phyloP scores from a whole-genome alignment of 1,284 basidiomycete genomes.

The Sphaerobolus stellatus region DNA sequence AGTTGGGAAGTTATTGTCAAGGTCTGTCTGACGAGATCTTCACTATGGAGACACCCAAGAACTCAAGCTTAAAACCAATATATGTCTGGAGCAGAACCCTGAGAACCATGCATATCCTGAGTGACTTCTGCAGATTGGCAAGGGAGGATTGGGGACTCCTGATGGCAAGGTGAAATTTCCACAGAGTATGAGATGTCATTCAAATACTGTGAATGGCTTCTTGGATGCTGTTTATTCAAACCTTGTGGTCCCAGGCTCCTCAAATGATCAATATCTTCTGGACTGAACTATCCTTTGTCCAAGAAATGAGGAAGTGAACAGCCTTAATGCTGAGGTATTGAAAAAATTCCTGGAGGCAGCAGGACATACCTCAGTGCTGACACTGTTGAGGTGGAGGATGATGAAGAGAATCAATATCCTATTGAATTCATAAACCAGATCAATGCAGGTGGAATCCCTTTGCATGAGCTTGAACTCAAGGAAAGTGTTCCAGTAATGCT shows the following conservation, averaged over 20 bases:
- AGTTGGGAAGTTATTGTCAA: slow-evolving; percentile 28
- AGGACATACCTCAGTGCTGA: slow-evolving; percentile 13
- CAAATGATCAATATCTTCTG: slow-evolving; percentile 36
- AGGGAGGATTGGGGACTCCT: slow-evolving; percentile 21
- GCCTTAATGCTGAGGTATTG: slow-evolving; percentile 31
- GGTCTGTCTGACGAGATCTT: slow-evolving; percentile 27
- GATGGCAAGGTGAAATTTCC: slow-evolving; percentile 21
- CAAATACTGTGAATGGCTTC: slow-evolving; percentile 15
- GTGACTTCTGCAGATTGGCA: slow-evolving; percentile 34
- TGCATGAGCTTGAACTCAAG: slow-evolving; percentile 29
- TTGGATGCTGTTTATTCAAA: slow-evolving; percentile 30
- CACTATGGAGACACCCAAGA: slow-evolving; percentile 29
- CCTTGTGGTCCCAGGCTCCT: slow-evolving; percentile 17
- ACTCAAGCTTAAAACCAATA: slow-evolving; percentile 29
- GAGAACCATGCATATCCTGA: slow-evolving; percentile 27
- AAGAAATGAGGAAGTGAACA: slow-evolving; percentile 36
- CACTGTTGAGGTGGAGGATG: slow-evolving; percentile 14
- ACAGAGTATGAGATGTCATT: slow-evolving; percentile 20
- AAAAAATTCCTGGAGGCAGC: slow-evolving; percentile 28
- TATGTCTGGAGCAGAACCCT: slow-evolving; percentile 23
- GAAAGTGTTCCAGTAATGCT: slow-evolving; percentile 35
- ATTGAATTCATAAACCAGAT: slow-evolving; percentile 31
- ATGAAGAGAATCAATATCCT: slow-evolving; percentile 21
- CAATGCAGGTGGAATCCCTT: slow-evolving; percentile 29
- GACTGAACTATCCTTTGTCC: slow-evolving; percentile 38